Evolutionary conservation across 495 filamentous ascomycete species (phyloP).

Genomic region (Trichoderma parareesei): DNA sequence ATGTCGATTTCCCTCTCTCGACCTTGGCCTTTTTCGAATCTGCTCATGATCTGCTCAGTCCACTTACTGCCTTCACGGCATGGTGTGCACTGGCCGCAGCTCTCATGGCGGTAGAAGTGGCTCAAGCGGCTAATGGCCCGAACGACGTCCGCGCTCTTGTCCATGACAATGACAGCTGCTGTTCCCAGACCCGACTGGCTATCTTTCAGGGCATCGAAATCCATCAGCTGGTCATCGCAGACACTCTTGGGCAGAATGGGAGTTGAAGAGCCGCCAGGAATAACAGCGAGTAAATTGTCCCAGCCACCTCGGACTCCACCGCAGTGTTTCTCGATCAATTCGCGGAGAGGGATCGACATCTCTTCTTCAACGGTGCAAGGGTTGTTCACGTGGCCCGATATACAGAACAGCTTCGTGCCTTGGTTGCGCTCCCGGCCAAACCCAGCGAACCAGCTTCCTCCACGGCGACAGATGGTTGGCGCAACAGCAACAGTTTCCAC

Average conservation of each 20-base stretch:
- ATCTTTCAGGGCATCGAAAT: conserved; percentile 97
- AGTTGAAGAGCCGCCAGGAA: conserved; percentile 93
- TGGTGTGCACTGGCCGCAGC: conserved; percentile 95
- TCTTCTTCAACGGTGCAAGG: conserved; percentile 96
- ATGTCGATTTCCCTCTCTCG: conserved; percentile 94
- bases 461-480: conserved; percentile 90
- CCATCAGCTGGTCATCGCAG: conserved; percentile 94
- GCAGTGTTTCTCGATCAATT: conserved; percentile 96
- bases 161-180: conserved; percentile 98
- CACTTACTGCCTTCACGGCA: conserved; percentile 96
- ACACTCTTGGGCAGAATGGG: conserved; percentile 82
- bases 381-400: conserved; percentile 98
- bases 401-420: conserved; percentile 97
- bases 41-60: conserved; percentile 97
- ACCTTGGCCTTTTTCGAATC: conserved; percentile 84
- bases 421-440: conserved; percentile 93
- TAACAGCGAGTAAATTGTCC: conserved; percentile 94
- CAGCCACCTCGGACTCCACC: conserved; percentile 93
- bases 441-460: conserved; percentile 80
- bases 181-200: conserved; percentile 93
- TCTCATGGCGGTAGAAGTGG: conserved; percentile 97
- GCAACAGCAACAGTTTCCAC: conserved; percentile 95
- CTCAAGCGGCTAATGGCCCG: conserved; percentile 85
- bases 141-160: conserved; percentile 93
- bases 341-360: conserved; percentile 90